These are phyloP conservation scores for Cornus suecica DNA, from an alignment of 148 eudicot species.

Conservation along the genomic window DNA sequence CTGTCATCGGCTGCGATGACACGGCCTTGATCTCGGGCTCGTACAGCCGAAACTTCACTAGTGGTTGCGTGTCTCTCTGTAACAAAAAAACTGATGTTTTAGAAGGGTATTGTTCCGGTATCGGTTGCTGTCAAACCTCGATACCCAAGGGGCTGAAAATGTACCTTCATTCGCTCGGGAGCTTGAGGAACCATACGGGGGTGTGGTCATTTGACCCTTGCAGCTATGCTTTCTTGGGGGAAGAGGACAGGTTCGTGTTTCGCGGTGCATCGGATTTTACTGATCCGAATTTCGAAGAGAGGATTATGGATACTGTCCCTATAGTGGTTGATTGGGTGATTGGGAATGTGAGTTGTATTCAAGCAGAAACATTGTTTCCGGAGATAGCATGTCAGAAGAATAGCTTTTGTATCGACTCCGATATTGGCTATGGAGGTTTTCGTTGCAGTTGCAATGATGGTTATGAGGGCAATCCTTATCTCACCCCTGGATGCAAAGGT, in stretches of 20 bases:
- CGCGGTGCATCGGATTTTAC: conserved; percentile 30
- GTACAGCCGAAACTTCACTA: conserved; percentile 13
- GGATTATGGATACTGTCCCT: conserved; percentile 24
- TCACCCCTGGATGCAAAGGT: conserved; percentile 43
- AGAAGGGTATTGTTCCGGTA: conserved; percentile 39
- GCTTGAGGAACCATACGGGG: conserved; percentile 8
- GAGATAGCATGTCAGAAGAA: conserved; percentile 24
- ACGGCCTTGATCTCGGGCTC: background rate
- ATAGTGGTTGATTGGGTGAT: conserved; percentile 43
- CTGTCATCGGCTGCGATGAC: conserved; percentile 53
- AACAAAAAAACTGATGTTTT: conserved; percentile 17
- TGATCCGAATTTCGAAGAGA: conserved; percentile 25
- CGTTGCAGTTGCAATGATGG: conserved; percentile 31
- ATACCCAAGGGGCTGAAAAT: conserved; percentile 34
- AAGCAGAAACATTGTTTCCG: conserved; percentile 10
- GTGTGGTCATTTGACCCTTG: conserved; percentile 36
- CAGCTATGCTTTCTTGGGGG: conserved; percentile 45
- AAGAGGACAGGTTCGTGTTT: conserved; percentile 24
- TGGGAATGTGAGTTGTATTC: conserved; percentile 30
- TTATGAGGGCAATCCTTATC: conserved; percentile 42
- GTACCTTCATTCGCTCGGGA: background rate
- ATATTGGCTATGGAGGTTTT: conserved; percentile 32
- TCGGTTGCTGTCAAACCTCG: conserved; percentile 51
- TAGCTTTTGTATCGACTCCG: conserved; percentile 33
- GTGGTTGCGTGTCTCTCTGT: conserved; percentile 35